Base-by-base conservation (phyloP, 257 asterid genomes). In the Buddleja alternifolia region DNA sequence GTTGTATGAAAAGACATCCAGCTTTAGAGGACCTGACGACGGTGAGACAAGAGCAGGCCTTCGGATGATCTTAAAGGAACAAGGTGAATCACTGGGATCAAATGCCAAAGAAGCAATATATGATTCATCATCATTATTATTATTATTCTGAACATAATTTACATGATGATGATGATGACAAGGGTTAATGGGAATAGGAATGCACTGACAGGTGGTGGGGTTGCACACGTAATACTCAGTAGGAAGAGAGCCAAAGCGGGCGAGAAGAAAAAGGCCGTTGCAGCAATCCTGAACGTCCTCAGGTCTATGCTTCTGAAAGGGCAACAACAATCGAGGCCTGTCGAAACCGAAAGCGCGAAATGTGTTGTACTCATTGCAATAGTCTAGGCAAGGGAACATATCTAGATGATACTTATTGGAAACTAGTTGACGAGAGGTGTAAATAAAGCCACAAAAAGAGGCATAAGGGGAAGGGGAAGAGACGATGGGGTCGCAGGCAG, bases 131-230 rank as follows among this genome's bases (percentile, higher is more conserved):
- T 29, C 34, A 29, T 29, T 29, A 29, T 29, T 29, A 29, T 29
- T 29, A 5, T 29, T 29, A 29, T 29, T n/a, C n/a, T n/a, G n/a
- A n/a, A n/a, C n/a, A n/a, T n/a, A n/a, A n/a, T n/a, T n/a, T n/a
- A n/a, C n/a, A n/a, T n/a, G n/a, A n/a, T n/a, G n/a, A n/a, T 14
- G 36, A 34, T n/a, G 11, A 34, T 17, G 4, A 34, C 7, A 21
- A 11, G 50, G 50, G 66, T 60, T 60, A 17, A 36, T 29, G 3
- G 20, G 66, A 19, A 60, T 10, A 9, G 4, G 14, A 4, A 60
- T 19, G 50, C 50, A 60, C 46, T 60, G 19, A 16, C 23, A 60
- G 51, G 37, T 39, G 34, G 66, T 60, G 48, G 66, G 66, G 20
- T 60, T 60, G 51, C 10, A 17, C 10, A 60, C 36, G 45, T n/a